Base-by-base conservation (phyloP, 2,329 filamentous ascomycete genomes). In the Penicillium nordicum region DNA sequence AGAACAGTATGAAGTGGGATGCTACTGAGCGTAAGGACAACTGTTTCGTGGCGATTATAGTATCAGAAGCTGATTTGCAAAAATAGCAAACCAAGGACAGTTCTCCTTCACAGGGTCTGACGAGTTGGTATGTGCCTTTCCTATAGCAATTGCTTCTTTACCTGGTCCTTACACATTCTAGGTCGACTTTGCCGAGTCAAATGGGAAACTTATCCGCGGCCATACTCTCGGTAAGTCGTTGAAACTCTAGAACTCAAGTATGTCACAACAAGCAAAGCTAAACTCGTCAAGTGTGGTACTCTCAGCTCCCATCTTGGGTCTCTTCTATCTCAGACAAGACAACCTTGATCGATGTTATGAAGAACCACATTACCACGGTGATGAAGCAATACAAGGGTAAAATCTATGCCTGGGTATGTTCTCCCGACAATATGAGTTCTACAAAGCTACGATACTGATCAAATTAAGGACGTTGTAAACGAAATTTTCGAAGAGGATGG, bases 1-100 rank as follows among this genome's bases (percentile, higher is more conserved):
- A 82, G 57, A 88, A 89, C 68, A 80, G 80, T 5, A 82, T 86
- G 73, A 83, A 84, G 77, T 89, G 84, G 85, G 78, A 85, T 58
- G 76, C 79, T 57, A 85, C 79, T 38, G 84, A 90, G 76, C 82
- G 67, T 69, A 21, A 47, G 67, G 63, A 25, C 8, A 23, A 25
- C 14, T 3, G 2, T 41, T 3, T 38, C 5, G 25, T 2, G 2
- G 3, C 23, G 21, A n/a, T 5, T 23, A 14, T 3, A 23, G 16
- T 12, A 40, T 2, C 3, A 23, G 36, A 21, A 23, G 23, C 36
- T 50, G 2, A 50, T 16, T 16, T 8, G 2, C 4, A 23, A 23
- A 40, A 40, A 29, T 16, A 51, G 48, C 38, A 43, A 27, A 5
- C 16, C 29, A 16, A 9, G 38, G 36, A 16, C 3, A 8, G 27